phyloP scores from a whole-genome alignment of 192 early-diverging fungal species.

The Jimgerdemannia flammicorona region DNA sequence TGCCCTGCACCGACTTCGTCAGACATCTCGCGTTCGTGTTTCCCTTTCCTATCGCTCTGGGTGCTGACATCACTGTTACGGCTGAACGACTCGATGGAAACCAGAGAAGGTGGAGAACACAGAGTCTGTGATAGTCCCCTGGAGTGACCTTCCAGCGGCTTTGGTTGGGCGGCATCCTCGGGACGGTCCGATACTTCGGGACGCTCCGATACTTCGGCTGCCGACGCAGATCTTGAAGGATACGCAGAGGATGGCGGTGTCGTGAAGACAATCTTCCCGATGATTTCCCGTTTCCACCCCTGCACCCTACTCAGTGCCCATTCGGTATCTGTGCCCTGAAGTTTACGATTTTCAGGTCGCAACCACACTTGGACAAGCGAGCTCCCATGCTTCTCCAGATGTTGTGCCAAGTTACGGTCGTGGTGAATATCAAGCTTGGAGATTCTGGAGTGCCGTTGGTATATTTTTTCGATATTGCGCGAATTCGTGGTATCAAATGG shows the following conservation, averaged over 20 bases:
- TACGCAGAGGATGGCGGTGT: not conserved
- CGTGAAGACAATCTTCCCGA: not conserved
- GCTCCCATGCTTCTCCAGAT: not conserved
- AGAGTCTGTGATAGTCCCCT: not conserved
- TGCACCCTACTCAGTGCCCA: not conserved
- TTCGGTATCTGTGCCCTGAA: not conserved
- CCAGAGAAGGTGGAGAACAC: not conserved
- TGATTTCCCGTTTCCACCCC: not conserved
- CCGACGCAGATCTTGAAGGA: not conserved
- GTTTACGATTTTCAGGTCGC: not conserved
- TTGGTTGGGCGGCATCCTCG: not conserved
- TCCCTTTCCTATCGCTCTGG: not conserved
- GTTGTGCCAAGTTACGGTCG: not conserved
- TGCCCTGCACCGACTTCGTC: not conserved
- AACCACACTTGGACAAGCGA: not conserved
- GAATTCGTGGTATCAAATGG: constrained; percentile 9
- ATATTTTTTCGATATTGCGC: constrained; percentile 10
- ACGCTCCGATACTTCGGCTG: not conserved
- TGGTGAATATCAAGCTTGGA: not conserved
- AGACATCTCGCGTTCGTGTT: not conserved
- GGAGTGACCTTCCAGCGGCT: not conserved
- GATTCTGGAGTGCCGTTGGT: not conserved
- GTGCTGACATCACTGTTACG: not conserved
- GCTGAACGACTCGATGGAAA: not conserved
- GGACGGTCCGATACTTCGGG: not conserved